These are phyloP conservation scores for Paulownia fortunei DNA, from an alignment of 257 asterid genomes.

Conservation along the genomic window DNA sequence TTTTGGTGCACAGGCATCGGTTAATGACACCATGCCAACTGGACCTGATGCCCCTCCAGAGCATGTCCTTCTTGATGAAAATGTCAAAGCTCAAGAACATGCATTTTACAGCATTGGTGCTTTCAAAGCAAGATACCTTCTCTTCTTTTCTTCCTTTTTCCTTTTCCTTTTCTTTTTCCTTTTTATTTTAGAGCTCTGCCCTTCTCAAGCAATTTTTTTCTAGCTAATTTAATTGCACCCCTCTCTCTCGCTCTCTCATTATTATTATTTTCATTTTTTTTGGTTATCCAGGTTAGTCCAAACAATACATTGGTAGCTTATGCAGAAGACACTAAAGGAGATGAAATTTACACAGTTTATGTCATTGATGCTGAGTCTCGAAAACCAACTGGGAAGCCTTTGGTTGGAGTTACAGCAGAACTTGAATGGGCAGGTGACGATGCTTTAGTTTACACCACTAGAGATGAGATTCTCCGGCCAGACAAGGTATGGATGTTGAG, in stretches of 20 bases:
- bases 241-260: slow-evolving; percentile 1
- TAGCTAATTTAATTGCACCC: background rate
- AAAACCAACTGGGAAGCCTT: slow-evolving; percentile 69
- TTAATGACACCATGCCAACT: slow-evolving; percentile 78
- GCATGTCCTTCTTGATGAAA: slow-evolving; percentile 88
- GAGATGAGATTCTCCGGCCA: slow-evolving; percentile 91
- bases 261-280: slow-evolving; percentile 18
- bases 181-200: background rate
- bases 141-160: slow-evolving; percentile 21
- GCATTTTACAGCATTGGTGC: slow-evolving; percentile 69
- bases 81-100: slow-evolving; percentile 73
- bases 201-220: background rate
- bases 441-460: slow-evolving; percentile 80
- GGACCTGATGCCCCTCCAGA: slow-evolving; percentile 90
- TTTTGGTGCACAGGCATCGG: slow-evolving; percentile 51
- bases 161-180: background rate
- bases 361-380: slow-evolving; percentile 83
- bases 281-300: slow-evolving; percentile 76
- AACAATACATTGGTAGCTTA: slow-evolving; percentile 83
- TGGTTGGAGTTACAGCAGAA: slow-evolving; percentile 66
- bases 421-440: slow-evolving; percentile 90
- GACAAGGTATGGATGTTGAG: slow-evolving; percentile 68
- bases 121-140: slow-evolving; percentile 62
- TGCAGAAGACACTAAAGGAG: slow-evolving; percentile 94
- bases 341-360: slow-evolving; percentile 81